These are phyloP conservation scores for Monosporascus sp. DNA, from an alignment of 2,329 filamentous ascomycete species.

Conservation along the genomic window DNA sequence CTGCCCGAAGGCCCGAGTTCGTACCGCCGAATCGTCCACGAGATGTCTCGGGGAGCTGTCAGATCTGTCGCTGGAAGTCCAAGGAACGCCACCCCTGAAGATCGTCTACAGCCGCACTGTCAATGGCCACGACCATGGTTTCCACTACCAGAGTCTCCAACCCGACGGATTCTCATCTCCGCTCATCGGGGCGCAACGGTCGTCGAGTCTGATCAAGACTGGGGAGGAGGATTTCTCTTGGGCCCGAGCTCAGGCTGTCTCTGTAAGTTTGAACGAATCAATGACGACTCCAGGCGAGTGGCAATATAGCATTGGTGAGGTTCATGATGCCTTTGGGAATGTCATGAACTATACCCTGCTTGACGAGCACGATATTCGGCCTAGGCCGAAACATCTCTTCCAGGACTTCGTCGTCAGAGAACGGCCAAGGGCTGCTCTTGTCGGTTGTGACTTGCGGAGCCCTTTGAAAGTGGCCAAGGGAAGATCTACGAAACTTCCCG, in stretches of 20 bases:
- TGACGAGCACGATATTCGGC: conserved; percentile 64
- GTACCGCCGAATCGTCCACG: conserved; percentile 54
- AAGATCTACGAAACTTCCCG: conserved; percentile 60
- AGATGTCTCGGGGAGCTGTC: conserved; percentile 87
- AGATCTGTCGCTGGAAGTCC: conserved; percentile 74
- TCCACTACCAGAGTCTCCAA: conserved; percentile 89
- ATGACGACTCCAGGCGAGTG: conserved; percentile 74
- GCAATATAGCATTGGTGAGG: conserved; percentile 87
- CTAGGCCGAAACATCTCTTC: conserved; percentile 58
- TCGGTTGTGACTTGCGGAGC: conserved; percentile 71
- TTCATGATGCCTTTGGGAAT: conserved; percentile 88
- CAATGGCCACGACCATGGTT: conserved; percentile 76
- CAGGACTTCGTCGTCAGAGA: conserved; percentile 84
- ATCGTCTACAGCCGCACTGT: conserved; percentile 88
- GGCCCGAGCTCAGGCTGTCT: conserved; percentile 70
- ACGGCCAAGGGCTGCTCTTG: conserved; percentile 67
- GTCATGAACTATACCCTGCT: conserved; percentile 65
- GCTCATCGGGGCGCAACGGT: conserved; percentile 56
- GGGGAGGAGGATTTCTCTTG: conserved; percentile 68
- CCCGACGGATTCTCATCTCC: conserved; percentile 82
- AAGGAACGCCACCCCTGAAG: conserved; percentile 84
- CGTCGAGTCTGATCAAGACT: conserved; percentile 51
- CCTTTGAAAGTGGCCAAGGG: conserved; percentile 82
- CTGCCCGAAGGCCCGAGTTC: conserved; percentile 76
- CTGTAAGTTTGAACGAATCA: conserved; percentile 85